phyloP scores from a whole-genome alignment of 306 rosid genomes.

The Medicago lupulina region DNA sequence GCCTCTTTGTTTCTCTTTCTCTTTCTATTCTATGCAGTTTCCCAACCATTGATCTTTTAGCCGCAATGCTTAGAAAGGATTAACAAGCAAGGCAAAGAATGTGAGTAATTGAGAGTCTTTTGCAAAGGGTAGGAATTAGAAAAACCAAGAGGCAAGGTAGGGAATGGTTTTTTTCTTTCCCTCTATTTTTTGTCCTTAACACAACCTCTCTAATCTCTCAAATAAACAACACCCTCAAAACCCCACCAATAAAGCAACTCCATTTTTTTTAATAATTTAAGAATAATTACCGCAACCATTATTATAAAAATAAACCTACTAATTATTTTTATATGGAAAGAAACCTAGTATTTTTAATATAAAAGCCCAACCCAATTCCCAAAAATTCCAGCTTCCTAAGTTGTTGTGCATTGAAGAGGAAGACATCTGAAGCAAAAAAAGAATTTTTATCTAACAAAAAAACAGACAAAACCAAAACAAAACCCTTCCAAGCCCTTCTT shows the following conservation, averaged over 20 bases:
- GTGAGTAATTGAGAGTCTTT: slow-evolving; percentile 45
- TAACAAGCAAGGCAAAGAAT: slow-evolving; percentile 69
- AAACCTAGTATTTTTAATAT: slow-evolving; percentile 35
- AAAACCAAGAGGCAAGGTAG: slow-evolving; percentile 8
- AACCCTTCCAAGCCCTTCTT: neutral
- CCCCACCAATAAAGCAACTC: slow-evolving; percentile 46
- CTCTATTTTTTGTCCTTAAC: slow-evolving; percentile 1
- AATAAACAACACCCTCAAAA: slow-evolving; percentile 50
- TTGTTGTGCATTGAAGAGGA: slow-evolving; percentile 47
- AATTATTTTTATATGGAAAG: neutral
- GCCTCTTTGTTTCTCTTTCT: slow-evolving; percentile 7
- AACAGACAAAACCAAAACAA: slow-evolving; percentile 3
- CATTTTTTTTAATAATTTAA: neutral
- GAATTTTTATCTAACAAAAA: slow-evolving; percentile 15
- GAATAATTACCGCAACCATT: slow-evolving; percentile 33
- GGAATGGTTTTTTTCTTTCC: slow-evolving; percentile 3
- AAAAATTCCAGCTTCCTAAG: slow-evolving; percentile 39
- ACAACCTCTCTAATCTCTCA: neutral
- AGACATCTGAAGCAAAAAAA: slow-evolving; percentile 39
- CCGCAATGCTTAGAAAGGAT: slow-evolving; percentile 48
- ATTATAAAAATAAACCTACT: neutral
- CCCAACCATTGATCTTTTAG: slow-evolving; percentile 2
- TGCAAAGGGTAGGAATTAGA: slow-evolving; percentile 36
- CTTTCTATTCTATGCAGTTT: neutral
- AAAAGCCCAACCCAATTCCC: slow-evolving; percentile 53